Base-by-base conservation (phyloP, 257 asterid species). In the Pogostemon cablin region DNA sequence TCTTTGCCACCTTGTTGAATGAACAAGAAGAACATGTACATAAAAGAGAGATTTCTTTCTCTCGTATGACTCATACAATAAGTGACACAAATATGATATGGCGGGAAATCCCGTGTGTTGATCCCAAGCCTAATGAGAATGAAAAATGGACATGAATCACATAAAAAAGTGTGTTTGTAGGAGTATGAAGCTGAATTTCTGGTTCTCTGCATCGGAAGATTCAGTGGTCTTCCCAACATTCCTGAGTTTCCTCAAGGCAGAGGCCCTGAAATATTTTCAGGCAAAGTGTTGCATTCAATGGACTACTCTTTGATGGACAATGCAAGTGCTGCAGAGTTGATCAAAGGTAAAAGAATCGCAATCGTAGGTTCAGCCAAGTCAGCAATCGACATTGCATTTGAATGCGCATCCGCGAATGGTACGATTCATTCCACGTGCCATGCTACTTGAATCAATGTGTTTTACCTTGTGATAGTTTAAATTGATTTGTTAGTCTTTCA, bases 191-290 rank as follows among this genome's bases (percentile, higher is more conserved):
- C 74, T 3, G 90, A 85, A 15, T 87, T 87, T 77, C 78, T 87
- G 53, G 62, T 87, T 41, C 57, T 87, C 3, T 87, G 93, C 67
- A 67, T 67, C 5, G 88, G 90, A 69, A 87, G 84, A 67, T 87
- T 82, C 57, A 83, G 88, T 44, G 90, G 83, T 44, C 48, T 83
- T 9, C 83, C 93, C 3, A 39, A 83, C 43, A 69, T 68, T 15
- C 93, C 93, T 4, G 79, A 79, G 39, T 85, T 81, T 17, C 67
- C 86, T 49, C 52, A 15, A 6, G 78, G 78, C 12, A 8, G 15
- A 3, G 90, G 92, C 35, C 85, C 88, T 1, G 86, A 87, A 49
- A 52, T 84, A 0, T 87, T 87, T 50, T 52, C 73, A 2, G 90
- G 90, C 1, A 74, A 79, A 65, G 90, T 83, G 4, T 54, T 87